A percentile compares a stretch with the other conserved stretches of the same genome.
These are phyloP conservation scores for Calocybe gambosa DNA, from an alignment of 1,284 basidiomycete genomes.

Conservation along the genomic window DNA sequence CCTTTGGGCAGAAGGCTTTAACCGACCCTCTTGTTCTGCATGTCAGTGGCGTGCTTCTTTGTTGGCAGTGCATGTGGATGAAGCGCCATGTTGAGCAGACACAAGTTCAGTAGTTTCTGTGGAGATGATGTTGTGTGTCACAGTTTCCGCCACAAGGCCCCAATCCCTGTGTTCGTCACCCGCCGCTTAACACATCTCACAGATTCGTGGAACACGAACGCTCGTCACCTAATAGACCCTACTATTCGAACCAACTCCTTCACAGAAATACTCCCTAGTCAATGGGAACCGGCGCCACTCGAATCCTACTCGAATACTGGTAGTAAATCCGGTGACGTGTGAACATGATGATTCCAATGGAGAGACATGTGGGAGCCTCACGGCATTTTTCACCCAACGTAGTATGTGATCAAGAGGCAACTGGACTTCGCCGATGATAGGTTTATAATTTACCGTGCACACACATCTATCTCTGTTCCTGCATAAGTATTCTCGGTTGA, in stretches of 20 bases:
- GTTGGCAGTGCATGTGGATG: neutral
- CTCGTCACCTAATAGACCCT: neutral
- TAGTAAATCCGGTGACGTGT: neutral
- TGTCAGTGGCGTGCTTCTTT: neutral
- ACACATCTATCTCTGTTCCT: too few relatives aligned
- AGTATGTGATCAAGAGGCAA: too few relatives aligned
- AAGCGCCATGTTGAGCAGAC: neutral
- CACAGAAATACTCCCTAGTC: neutral
- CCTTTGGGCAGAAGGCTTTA: neutral
- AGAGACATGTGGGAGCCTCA: neutral
- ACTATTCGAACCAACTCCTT: neutral
- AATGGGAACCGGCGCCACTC: neutral
- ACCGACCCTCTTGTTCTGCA: neutral
- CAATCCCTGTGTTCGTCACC: neutral
- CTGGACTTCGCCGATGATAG: too few relatives aligned
- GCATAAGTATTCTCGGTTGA: too few relatives aligned
- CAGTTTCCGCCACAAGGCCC: neutral
- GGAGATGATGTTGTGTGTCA: neutral
- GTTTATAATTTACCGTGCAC: too few relatives aligned
- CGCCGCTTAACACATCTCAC: neutral
- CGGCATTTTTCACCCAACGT: too few relatives aligned
- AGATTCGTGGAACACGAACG: neutral
- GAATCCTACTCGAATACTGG: neutral
- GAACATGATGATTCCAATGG: neutral
- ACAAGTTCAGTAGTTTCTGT: neutral